Base-by-base conservation (phyloP, 1,139 yeast species). In the Pichia sp. region DNA sequence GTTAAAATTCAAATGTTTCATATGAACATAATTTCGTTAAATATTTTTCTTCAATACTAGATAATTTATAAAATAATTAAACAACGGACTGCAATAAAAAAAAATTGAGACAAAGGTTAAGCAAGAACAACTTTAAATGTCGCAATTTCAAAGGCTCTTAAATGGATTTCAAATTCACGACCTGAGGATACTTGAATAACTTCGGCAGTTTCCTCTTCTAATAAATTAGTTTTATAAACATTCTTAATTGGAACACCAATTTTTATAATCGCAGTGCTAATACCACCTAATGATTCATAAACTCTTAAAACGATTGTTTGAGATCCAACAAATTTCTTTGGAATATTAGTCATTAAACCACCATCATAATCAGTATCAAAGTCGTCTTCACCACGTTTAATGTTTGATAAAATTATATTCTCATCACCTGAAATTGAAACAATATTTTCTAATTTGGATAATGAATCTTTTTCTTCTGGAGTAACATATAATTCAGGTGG, bases 321-420 rank as follows among this genome's bases (percentile, higher is more conserved):
- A 42, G 71, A 69, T 34, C 75, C 76, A 32, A 65, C 61, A 47
- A 61, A 65, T 43, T 69, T 67, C 32, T 70, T 66, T 7, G 78
- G 76, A 45, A 78, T 51, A 18, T 65, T 64, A 5, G 57, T 58
- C 48, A 56, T 59, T 27, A 58, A 53, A 32, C 69, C 62, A 26
- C 66, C 66, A 4, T 49, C 45, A 31, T 53, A 51, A 39, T 63
- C 62, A 37, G 78, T 70, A 47, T 76, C 85, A 37, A 65, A 70
- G 62, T 90, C 97, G 62, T 86, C 90, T 62, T 90, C 97, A 29
- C 88, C 89, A 59, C 97, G 78, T 68, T 92, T 92, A 47, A 92
- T 67, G 54, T 88, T 83, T 8, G 94, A 81, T 51, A 92, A 68
- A 9, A 89, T 74, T 52, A 89, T 70, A 47, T 81, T 79, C 10